Conservation (phyloP, 2,329 filamentous ascomycete genomes). For the Fusarium sp. region DNA sequence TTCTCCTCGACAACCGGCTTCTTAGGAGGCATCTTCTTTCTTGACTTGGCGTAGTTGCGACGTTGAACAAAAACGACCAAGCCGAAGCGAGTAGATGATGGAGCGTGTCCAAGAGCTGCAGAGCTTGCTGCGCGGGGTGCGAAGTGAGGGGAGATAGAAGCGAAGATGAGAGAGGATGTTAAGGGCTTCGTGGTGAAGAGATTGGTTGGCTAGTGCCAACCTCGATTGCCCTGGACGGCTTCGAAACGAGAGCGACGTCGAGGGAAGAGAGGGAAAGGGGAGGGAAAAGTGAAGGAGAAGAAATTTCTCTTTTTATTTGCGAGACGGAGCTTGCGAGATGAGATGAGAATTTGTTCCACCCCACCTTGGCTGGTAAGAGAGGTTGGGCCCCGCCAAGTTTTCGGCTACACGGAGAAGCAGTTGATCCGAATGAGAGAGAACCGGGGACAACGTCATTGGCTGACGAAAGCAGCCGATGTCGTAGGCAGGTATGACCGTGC, state of each 20-base stretch:
- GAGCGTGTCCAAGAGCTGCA: conserved; percentile 66
- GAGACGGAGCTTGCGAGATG: conserved; percentile 40
- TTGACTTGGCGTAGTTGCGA: conserved; percentile 70
- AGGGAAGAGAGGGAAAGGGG: conserved; percentile 23
- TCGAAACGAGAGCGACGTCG: conserved; percentile 38
- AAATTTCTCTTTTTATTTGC: conserved; percentile 40
- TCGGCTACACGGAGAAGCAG: conserved; percentile 15
- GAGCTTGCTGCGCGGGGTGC: conserved; percentile 73
- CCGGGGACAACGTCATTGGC: conserved; percentile 39
- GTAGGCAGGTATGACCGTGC: conserved; percentile 17
- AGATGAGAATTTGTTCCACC: conserved; percentile 47
- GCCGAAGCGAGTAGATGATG: conserved; percentile 61
- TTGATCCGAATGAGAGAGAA: conserved; percentile 22
- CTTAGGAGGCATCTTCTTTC: conserved; percentile 92
- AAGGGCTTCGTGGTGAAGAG: conserved; percentile 56
- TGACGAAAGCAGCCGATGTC: conserved; percentile 33
- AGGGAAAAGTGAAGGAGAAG: conserved; percentile 20
- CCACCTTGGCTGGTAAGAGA: conserved; percentile 40
- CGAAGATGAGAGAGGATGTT: conserved; percentile 55
- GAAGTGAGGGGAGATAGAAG: conserved; percentile 61
- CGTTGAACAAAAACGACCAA: conserved; percentile 60
- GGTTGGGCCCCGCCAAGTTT: conserved; percentile 38
- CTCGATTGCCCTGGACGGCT: conserved; percentile 46
- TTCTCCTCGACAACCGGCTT: conserved; percentile 93
- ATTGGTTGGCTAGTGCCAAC: conserved; percentile 55